Evolutionary conservation across 2,329 filamentous ascomycete species (phyloP).

Genomic region (Botryotinia globosa): DNA sequence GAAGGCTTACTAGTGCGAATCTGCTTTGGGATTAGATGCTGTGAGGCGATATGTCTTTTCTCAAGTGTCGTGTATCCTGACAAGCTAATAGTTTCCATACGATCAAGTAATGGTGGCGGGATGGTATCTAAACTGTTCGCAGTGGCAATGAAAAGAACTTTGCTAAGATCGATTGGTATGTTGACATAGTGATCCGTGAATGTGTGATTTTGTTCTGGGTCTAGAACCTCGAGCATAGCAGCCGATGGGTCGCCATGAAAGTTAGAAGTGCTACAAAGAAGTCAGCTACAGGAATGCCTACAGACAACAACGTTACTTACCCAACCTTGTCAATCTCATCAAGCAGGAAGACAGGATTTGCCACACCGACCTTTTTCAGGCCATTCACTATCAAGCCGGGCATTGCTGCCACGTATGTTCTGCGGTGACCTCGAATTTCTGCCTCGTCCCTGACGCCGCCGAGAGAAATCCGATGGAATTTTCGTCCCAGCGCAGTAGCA

Average conservation of each 20-base stretch:
- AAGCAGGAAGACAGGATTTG: slow-evolving; percentile 91
- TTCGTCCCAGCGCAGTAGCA: slow-evolving; percentile 84
- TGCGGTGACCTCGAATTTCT: slow-evolving; percentile 89
- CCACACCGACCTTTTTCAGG: slow-evolving; percentile 89
- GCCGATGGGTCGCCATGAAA: slow-evolving; percentile 94
- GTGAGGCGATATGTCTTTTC: slow-evolving; percentile 90
- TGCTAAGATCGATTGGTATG: slow-evolving; percentile 92
- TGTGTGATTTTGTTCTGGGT: slow-evolving; percentile 93
- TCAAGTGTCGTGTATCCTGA: slow-evolving; percentile 96
- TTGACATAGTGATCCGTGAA: slow-evolving; percentile 97
- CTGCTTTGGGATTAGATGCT: slow-evolving; percentile 95
- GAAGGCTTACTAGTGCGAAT: slow-evolving; percentile 63
- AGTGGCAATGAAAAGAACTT: slow-evolving; percentile 95
- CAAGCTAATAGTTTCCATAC: slow-evolving; percentile 94
- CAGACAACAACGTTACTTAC: slow-evolving; percentile 28
- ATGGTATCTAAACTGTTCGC: slow-evolving; percentile 95
- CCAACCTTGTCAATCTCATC: slow-evolving; percentile 98
- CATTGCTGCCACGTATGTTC: slow-evolving; percentile 99
- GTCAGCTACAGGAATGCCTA: slow-evolving; percentile 6
- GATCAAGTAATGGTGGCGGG: slow-evolving; percentile 85
- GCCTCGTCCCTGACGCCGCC: slow-evolving; percentile 95
- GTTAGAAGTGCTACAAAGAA: slow-evolving; percentile 61
- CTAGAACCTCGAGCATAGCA: slow-evolving; percentile 95
- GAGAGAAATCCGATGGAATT: slow-evolving; percentile 95
- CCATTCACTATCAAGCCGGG: slow-evolving; percentile 92